A percentile compares a stretch with the other conserved stretches of the same genome.
Evolutionary conservation across 2,329 filamentous ascomycete genomes (phyloP).

Genomic region (Ascosphaera acerosa): DNA sequence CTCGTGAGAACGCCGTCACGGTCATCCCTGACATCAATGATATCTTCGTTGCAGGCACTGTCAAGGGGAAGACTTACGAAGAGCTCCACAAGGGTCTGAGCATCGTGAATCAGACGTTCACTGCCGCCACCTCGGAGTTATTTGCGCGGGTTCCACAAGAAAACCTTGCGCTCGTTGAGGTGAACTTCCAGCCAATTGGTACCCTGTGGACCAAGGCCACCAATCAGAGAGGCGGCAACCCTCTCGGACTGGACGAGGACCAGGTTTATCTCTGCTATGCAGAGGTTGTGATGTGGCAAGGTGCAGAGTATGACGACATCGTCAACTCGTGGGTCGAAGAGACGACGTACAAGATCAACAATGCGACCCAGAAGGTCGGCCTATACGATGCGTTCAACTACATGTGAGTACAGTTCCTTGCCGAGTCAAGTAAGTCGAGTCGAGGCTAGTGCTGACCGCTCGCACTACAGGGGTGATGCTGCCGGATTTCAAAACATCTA

Average conservation of each 20-base stretch:
- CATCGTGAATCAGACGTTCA: slow-evolving; percentile 17
- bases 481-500: background rate
- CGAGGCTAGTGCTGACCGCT: too few relatives aligned
- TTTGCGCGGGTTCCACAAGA: slow-evolving; percentile 12
- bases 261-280: slow-evolving; percentile 18
- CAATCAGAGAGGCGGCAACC: background rate
- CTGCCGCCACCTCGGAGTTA: slow-evolving; percentile 16
- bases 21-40: slow-evolving; percentile 14
- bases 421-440: too few relatives aligned
- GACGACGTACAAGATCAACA: slow-evolving; percentile 9
- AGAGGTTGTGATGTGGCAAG: slow-evolving; percentile 12
- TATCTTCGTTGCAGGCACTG: slow-evolving; percentile 14
- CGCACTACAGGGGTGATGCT: background rate
- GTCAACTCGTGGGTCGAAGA: slow-evolving; percentile 13
- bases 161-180: slow-evolving; percentile 18
- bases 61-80: slow-evolving; percentile 4
- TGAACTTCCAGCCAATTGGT: slow-evolving; percentile 16
- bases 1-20: slow-evolving; percentile 11
- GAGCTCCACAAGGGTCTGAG: slow-evolving; percentile 16
- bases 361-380: background rate
- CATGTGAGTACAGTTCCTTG: slow-evolving; percentile 6
- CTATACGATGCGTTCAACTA: slow-evolving; percentile 10
- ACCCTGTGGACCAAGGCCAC: slow-evolving; percentile 12
- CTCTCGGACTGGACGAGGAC: slow-evolving; percentile 5
- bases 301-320: slow-evolving; percentile 6